Conservation (phyloP, 108 stramenopile genomes). For the Fragilariopsis cylindrus region DNA sequence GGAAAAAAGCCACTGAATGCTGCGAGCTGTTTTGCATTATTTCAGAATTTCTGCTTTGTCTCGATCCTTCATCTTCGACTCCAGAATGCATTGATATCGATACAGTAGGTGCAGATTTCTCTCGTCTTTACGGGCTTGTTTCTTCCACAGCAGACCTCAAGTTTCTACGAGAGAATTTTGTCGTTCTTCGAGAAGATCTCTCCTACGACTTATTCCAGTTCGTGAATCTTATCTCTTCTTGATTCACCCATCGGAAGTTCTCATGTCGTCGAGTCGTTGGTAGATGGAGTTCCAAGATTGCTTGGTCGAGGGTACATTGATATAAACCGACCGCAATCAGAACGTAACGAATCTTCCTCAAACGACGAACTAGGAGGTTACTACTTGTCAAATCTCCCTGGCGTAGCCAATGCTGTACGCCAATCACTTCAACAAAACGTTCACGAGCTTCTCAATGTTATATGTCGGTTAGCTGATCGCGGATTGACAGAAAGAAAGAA, state of each 20-base stretch:
- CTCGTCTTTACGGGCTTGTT: slow-evolving; percentile 34
- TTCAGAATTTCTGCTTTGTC: slow-evolving; percentile 22
- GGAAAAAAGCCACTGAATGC: slow-evolving; percentile 18
- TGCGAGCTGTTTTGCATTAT: slow-evolving; percentile 24
- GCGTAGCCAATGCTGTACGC: slow-evolving; percentile 1
- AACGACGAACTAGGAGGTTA: slow-evolving; percentile 26
- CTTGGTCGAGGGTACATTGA: slow-evolving; percentile 33
- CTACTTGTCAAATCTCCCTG: slow-evolving; percentile 31
- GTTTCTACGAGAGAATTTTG: slow-evolving; percentile 35
- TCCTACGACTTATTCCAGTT: slow-evolving; percentile 51
- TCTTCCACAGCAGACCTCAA: slow-evolving; percentile 36
- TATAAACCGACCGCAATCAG: not conserved
- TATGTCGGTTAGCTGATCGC: slow-evolving; percentile 6
- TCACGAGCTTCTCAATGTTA: slow-evolving; percentile 13
- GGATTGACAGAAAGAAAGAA: not conserved
- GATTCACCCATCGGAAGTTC: slow-evolving; percentile 8
- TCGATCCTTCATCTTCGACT: slow-evolving; percentile 9
- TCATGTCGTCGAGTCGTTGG: slow-evolving; percentile 43
- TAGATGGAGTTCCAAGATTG: slow-evolving; percentile 46
- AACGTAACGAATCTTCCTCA: not conserved
- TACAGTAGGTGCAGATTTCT: slow-evolving; percentile 14
- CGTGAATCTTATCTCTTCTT: slow-evolving; percentile 35
- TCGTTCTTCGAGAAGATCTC: slow-evolving; percentile 41
- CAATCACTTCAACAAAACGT: slow-evolving; percentile 19
- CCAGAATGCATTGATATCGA: slow-evolving; percentile 16